phyloP scores from a whole-genome alignment of 1,139 yeast species.

The Yamadazyma mexicana region DNA sequence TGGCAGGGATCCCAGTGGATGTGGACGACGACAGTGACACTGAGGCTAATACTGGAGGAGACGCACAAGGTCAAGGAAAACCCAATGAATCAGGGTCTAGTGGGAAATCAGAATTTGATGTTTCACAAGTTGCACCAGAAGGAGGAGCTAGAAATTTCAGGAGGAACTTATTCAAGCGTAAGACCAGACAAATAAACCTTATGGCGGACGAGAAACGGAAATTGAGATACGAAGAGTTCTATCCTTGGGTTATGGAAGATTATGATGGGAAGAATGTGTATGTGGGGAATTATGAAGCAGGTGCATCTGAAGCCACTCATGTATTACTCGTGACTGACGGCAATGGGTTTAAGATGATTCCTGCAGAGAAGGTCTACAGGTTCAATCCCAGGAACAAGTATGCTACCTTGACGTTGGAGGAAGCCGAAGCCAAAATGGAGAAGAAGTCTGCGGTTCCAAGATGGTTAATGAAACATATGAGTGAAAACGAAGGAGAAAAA shows the following conservation, averaged over 20 bases:
- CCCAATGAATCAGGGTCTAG: constrained; percentile 12
- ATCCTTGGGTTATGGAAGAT: constrained; percentile 98
- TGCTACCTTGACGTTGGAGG: constrained; percentile 91
- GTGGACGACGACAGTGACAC: constrained; percentile 20
- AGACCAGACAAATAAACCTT: constrained; percentile 80
- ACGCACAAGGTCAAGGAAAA: constrained; percentile 6
- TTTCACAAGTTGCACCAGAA: constrained; percentile 86
- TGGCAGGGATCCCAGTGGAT: constrained; percentile 20
- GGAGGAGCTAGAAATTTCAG: constrained; percentile 81
- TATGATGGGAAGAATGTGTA: constrained; percentile 91
- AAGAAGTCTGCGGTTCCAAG: constrained; percentile 78
- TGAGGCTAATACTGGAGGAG: constrained; percentile 12
- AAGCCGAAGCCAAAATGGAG: constrained; percentile 95
- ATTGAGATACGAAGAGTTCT: constrained; percentile 89
- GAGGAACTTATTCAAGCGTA: constrained; percentile 65
- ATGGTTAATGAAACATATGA: constrained; percentile 94
- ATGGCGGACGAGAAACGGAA: constrained; percentile 81
- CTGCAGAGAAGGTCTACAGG: constrained; percentile 89
- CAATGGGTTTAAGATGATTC: constrained; percentile 90
- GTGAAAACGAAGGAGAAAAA: constrained; percentile 50
- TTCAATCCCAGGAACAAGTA: constrained; percentile 93
- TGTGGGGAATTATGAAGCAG: constrained; percentile 97
- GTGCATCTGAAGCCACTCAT: constrained; percentile 76
- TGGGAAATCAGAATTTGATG: constrained; percentile 38
- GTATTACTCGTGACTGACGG: constrained; percentile 83